Evolutionary conservation across 2,329 filamentous ascomycete genomes (phyloP), one percentile per base, ranked within the genome.

Genomic region (Lomentospora prolificans): DNA sequence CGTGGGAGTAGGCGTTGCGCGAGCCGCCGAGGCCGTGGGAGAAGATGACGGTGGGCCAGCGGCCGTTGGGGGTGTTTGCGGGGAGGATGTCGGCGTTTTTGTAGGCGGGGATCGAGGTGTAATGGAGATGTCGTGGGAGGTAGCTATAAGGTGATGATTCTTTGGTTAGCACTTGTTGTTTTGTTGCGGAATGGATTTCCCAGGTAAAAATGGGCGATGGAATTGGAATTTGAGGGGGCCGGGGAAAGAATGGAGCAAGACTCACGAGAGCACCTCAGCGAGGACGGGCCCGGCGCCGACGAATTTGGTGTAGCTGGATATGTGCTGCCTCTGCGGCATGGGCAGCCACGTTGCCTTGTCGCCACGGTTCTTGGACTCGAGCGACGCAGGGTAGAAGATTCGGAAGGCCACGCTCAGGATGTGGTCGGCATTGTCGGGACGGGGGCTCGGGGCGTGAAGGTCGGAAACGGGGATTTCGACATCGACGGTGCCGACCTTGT

Each of bases 21-120:
- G 82, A 85, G 36, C 90, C 90, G 36, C 87, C 90, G 1, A 95
- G 75, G 1, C 90, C 90, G 65, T 95, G 90, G 1, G 89, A 94
- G 70, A 95, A 95, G 59, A 95, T 75, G 73, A 90, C 84, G 0
- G 89, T 86, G 0, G 90, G 89, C 86, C 88, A 94, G 71, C 82
- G 74, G 56, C 75, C 72, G 57, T 72, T 70, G 3, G 72, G 64
- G 3, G 74, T 70, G 9, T 72, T 64, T 57, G 81, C 64, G 57
- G 73, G 58, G 65, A 84, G 76, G 6, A 91, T 69, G 4, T 77
- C 74, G 9, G 87, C 87, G 65, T 90, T 88, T 61, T 87, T 84
- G 61, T 82, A 76, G 25, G 82, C 86, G 4, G 87, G 87, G 25
- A 92, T 85, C 1, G 82, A 78, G 50, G 87, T 82, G 66, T 86